Evolutionary conservation across 1,284 basidiomycete genomes (phyloP), one percentile per base, ranked within the genome.

Genomic region (Neonothopanus nambi): DNA sequence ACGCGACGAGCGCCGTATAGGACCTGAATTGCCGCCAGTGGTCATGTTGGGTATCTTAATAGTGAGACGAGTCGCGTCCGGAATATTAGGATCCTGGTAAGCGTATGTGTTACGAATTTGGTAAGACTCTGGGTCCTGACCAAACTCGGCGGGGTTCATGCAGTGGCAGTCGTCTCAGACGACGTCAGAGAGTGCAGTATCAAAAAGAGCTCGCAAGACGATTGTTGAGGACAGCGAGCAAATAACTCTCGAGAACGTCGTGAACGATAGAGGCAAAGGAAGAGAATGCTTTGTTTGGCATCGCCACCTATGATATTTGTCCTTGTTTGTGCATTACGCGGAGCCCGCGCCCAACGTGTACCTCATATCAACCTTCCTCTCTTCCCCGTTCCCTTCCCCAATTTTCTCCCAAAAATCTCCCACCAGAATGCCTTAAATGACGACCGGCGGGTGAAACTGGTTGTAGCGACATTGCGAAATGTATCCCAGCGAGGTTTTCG

Each of bases 1-100:
- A 39, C 53, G 47, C 24, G 53, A 50, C 40, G 53, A 55, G 13
- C 53, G 47, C 28, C 53, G 53, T 24, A 55, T 33, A 5, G 38
- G 20, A 40, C 35, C 11, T n/a, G 24, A 13, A 11, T n/a, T n/a
- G 26, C 45, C 48, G 6, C 28, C 48, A 23, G 46, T 35, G 18
- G 44, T 46, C 18, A 37, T 35, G n/a, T 26, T 20, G 17, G 41
- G 48, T 20, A 55, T 21, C 40, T 50, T 55, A 37, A 55, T 55
- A 26, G 40, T 48, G 13, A 55, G 36, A 44, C 33, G 48, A 8
- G 47, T 20, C 35, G 48, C 38, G 38, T 38, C 7, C 18, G 3
- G 36, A 33, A 23, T 21, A 37, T 36, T 15, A 15, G 21, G 9
- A 1, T 38, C 46, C 12, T n/a, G 21, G 35, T 39, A 26, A 49